Conservation (phyloP, 305 asterid species). For the Fraxinus greggii region DNA sequence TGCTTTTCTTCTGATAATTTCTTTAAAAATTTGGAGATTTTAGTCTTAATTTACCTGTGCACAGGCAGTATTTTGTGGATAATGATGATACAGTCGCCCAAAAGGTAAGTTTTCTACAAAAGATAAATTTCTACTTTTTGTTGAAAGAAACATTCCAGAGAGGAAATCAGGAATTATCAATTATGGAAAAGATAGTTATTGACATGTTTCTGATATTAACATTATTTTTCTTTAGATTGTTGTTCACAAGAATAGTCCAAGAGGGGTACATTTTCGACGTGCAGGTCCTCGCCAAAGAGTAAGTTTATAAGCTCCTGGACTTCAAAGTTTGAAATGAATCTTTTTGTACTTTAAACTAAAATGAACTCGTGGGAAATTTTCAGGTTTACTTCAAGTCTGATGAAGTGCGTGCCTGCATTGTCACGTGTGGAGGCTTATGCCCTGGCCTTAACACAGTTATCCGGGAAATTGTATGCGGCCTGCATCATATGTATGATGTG, state of each 20-base stretch:
- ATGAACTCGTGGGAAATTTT: not conserved
- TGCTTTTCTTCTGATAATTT: not conserved
- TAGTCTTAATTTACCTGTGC: constrained; percentile 1
- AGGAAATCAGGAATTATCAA: not conserved
- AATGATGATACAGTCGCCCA: constrained; percentile 71
- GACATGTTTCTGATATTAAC: not conserved
- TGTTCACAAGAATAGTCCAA: constrained; percentile 74
- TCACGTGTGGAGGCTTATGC: constrained; percentile 94
- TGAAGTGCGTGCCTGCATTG: constrained; percentile 85
- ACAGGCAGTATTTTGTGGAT: constrained; percentile 90
- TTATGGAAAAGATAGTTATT: not conserved
- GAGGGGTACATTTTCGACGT: constrained; percentile 90
- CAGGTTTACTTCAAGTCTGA: constrained; percentile 85
- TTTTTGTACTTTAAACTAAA: constrained; percentile 4
- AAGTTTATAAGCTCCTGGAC: constrained; percentile 6
- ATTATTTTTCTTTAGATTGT: constrained; percentile 45
- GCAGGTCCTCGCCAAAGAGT: constrained; percentile 95
- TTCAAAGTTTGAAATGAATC: not conserved
- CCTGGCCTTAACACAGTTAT: constrained; percentile 97
- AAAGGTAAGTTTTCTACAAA: constrained; percentile 45
- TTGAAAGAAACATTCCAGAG: not conserved
- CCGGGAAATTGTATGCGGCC: constrained; percentile 83
- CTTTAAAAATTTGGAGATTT: not conserved
- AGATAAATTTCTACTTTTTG: not conserved
- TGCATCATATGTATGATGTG: constrained; percentile 81